Evolutionary conservation across 139 green algal genomes (phyloP), one percentile per base, ranked within the genome.

Genomic region (Picochlorum sp.): DNA sequence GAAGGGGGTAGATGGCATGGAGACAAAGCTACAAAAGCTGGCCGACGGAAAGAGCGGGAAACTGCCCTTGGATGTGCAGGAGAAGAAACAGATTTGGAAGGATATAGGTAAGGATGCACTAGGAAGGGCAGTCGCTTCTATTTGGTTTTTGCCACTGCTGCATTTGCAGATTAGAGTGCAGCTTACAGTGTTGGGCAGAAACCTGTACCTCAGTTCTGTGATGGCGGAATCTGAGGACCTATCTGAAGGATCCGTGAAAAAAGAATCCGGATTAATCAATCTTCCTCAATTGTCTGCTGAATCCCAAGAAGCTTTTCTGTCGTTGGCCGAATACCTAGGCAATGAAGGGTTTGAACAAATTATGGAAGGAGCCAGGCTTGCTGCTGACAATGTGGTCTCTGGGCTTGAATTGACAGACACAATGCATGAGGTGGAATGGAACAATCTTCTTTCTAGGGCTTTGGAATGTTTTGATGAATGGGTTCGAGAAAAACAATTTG

Each of bases 121-220:
- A 33, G 45, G 58, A 26, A 61, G 69, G 3, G 43, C 59, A 37
- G 22, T 80, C 28, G 70, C 49, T 18, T 40, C 65, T 22, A 43
- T 68, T 16, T 90, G 81, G 81, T 47, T 80, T 52, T 62, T 93
- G 29, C 56, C 70, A 10, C 65, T 91, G 60, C 63, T 91, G 41
- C 58, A 82, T 33, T 57, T 89, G 50, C 78, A 86, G 57, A 66
- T 89, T 36, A 62, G 81, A 6, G 64, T 83, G 33, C 85, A 91
- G 73, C 72, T 91, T 26, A 91, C 88, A 69, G 78, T 91, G 7
- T 64, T 91, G 26, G 84, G 76, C 10, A 64, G 83, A 16, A 75
- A 84, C 39, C 63, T 92, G 28, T 91, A 88, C 51, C 55, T 92
- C 3, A 70, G 85, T 59, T 67, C 57, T 10, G 70, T 78, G 24